Evolutionary conservation across 108 stramenopile genomes (phyloP).

Genomic region (Seminavis robusta): DNA sequence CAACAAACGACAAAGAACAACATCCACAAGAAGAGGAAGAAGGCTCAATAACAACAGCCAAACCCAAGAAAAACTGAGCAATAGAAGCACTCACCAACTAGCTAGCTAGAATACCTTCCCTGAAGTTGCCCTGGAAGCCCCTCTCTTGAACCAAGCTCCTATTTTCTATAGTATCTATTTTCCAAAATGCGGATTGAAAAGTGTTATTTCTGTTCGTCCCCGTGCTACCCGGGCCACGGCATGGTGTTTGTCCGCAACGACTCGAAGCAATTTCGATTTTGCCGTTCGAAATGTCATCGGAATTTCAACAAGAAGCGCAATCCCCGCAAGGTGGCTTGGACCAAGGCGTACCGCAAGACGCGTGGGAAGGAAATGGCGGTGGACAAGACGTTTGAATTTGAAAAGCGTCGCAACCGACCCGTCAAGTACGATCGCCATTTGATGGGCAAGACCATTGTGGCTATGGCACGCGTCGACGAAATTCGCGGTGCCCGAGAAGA

Average conservation of each 20-base stretch:
- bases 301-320: conserved; percentile 99
- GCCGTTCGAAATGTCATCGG: conserved; percentile 99
- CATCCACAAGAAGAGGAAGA: no score
- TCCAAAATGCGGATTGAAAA: conserved; percentile 95
- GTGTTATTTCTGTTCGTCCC: conserved; percentile 97
- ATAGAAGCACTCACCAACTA: no score
- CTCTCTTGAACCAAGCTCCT: no score
- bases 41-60: no score
- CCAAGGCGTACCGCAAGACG: conserved; percentile 98
- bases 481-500: conserved; percentile 85
- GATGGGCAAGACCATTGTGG: conserved; percentile 96
- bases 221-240: conserved; percentile 98
- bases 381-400: conserved; percentile 98
- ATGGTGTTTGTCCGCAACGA: conserved; percentile 99
- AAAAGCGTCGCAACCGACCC: conserved; percentile 96
- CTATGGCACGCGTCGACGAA: conserved; percentile 92
- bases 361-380: conserved; percentile 95
- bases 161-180: no score
- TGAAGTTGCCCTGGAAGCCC: no score
- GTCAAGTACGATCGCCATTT: conserved; percentile 96
- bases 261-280: conserved; percentile 98
- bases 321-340: conserved; percentile 99
- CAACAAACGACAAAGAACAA: no score
- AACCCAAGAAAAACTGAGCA: no score
- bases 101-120: no score